A percentile compares a stretch with the other conserved stretches of the same genome.
These are phyloP conservation scores for Ceratocystiopsis minuta DNA, from an alignment of 2,329 filamentous ascomycete species.

Conservation along the genomic window DNA sequence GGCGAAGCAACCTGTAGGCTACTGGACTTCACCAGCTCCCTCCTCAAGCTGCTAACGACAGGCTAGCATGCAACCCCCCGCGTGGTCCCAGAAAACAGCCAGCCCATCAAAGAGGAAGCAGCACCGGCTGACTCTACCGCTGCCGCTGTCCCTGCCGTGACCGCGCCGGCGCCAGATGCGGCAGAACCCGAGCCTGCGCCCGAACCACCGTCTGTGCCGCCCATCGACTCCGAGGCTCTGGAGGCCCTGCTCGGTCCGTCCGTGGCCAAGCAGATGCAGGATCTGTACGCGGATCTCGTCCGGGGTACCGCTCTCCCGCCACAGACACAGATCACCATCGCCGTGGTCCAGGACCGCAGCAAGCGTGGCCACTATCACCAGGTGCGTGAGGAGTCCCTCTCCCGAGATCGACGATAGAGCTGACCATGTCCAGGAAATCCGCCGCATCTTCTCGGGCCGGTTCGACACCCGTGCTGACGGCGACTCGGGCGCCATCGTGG, in stretches of 20 bases:
- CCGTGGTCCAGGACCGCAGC: constrained; percentile 24
- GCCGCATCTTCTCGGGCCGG: constrained; percentile 60
- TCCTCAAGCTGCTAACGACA: no score
- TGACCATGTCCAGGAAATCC: constrained; percentile 32
- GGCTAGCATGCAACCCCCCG: no score
- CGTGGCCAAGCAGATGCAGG: constrained; percentile 23
- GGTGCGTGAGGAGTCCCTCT: constrained; percentile 9
- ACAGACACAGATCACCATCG: constrained; percentile 21
- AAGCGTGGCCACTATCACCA: constrained; percentile 32
- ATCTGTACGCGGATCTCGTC: constrained; percentile 21
- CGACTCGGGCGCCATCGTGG: constrained; percentile 40
- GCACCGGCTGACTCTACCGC: neutral
- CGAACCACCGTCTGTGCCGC: neutral
- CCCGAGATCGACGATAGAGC: no score
- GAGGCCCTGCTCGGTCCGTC: constrained; percentile 20
- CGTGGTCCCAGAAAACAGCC: neutral
- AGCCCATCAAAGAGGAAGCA: neutral
- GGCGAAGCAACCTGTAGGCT: neutral
- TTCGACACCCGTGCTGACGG: constrained; percentile 54
- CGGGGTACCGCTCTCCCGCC: constrained; percentile 12
- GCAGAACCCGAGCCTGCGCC: neutral
- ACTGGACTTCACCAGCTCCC: no score
- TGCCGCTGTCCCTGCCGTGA: no score
- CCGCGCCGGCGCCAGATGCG: no score
- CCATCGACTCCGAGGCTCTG: constrained; percentile 13